Conservation (phyloP, 2,329 filamentous ascomycete species). For the Trichophaea hybrida region DNA sequence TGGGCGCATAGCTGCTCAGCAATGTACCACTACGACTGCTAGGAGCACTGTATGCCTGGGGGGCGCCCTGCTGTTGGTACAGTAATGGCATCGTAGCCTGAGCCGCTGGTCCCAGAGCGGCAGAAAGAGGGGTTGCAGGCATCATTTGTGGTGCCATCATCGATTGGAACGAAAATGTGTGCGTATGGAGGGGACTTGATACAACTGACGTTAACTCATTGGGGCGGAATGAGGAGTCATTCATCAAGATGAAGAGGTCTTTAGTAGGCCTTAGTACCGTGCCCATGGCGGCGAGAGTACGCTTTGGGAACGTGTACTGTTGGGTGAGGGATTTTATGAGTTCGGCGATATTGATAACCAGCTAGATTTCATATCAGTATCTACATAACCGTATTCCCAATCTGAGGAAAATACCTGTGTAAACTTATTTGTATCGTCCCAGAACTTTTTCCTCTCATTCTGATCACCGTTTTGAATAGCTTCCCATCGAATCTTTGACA, state of each 20-base stretch:
- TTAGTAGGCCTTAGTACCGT: conserved; percentile 27
- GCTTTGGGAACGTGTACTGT: conserved; percentile 26
- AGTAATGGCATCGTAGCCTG: conserved; percentile 25
- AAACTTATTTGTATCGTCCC: conserved; percentile 27
- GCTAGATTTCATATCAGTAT: conserved; percentile 9
- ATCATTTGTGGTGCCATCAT: conserved; percentile 17
- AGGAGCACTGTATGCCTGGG: conserved; percentile 6
- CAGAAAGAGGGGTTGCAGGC: conserved; percentile 25
- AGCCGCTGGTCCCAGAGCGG: conserved; percentile 26
- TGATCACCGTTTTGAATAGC: conserved; percentile 25
- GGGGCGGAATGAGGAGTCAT: conserved; percentile 24
- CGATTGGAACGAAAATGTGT: conserved; percentile 23
- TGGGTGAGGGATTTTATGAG: conserved; percentile 25
- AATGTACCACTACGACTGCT: conserved; percentile 19
- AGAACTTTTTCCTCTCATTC: conserved; percentile 24
- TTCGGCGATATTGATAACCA: conserved; percentile 26
- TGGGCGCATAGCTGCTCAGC: conserved; percentile 16
- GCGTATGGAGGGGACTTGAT: conserved; percentile 12
- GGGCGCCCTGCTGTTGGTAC: background rate
- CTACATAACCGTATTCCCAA: background rate
- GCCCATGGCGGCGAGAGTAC: conserved; percentile 24
- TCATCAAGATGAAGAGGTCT: conserved; percentile 26
- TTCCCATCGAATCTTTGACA: conserved; percentile 24
- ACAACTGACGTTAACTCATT: conserved; percentile 13
- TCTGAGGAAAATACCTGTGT: conserved; percentile 20